A percentile compares a stretch with the other conserved stretches of the same genome.
phyloP scores from a whole-genome alignment of 176 grass and related monocot species.

The Metroxylon sagu region DNA sequence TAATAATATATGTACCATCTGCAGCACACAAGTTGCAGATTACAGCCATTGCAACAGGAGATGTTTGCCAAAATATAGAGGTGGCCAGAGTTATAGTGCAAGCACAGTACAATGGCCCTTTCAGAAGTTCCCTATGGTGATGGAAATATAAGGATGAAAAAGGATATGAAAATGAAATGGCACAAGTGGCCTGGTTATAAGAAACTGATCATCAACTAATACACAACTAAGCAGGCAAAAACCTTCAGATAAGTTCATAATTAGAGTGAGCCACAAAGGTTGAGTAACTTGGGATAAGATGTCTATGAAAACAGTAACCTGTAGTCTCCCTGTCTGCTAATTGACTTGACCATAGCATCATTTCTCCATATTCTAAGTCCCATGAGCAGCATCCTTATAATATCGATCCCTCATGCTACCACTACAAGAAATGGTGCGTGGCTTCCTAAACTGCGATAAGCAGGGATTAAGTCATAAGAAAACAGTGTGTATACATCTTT shows the following conservation, averaged over 20 bases:
- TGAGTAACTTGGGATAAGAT: too few relatives aligned
- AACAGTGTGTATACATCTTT: background rate
- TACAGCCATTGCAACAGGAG: slow-evolving; percentile 60
- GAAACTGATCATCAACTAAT: too few relatives aligned
- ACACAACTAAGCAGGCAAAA: too few relatives aligned
- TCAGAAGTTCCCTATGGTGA: slow-evolving; percentile 60
- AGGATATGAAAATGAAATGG: slow-evolving; percentile 2
- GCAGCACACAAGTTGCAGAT: slow-evolving; percentile 80
- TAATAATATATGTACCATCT: slow-evolving; percentile 44
- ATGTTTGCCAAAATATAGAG: slow-evolving; percentile 64
- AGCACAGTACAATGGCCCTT: slow-evolving; percentile 71
- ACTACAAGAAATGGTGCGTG: slow-evolving; percentile 59
- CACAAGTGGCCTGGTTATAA: too few relatives aligned
- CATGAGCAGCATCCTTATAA: slow-evolving; percentile 61
- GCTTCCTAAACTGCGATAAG: slow-evolving; percentile 31
- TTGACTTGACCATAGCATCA: slow-evolving; percentile 71
- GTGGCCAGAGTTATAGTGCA: slow-evolving; percentile 64
- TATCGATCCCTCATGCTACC: slow-evolving; percentile 38
- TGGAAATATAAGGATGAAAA: background rate
- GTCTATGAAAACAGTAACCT: slow-evolving; percentile 30
- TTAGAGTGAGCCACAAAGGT: too few relatives aligned
- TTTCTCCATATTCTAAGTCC: slow-evolving; percentile 67
- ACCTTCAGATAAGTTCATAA: too few relatives aligned
- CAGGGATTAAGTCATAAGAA: background rate
- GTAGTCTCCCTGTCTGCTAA: slow-evolving; percentile 61